These are phyloP conservation scores for Xylaria sp. DNA, from an alignment of 2,329 filamentous ascomycete species.

Conservation along the genomic window DNA sequence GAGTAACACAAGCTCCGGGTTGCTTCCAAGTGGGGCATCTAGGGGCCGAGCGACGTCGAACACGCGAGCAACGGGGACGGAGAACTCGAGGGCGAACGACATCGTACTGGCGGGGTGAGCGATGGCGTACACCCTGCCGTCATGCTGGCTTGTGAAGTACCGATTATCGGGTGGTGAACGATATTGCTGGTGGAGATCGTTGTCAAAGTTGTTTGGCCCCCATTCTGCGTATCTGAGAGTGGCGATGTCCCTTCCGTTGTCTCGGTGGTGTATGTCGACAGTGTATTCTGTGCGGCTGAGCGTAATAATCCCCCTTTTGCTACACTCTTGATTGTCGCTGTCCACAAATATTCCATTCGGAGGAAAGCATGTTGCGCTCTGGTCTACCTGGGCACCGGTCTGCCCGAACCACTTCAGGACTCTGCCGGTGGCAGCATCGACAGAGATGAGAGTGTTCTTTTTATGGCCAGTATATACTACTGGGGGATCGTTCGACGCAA, in stretches of 20 bases:
- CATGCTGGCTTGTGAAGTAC: slow-evolving; percentile 82
- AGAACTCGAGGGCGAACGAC: slow-evolving; percentile 63
- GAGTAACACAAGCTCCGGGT: slow-evolving; percentile 74
- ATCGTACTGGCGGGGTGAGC: slow-evolving; percentile 58
- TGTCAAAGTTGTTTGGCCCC: slow-evolving; percentile 86
- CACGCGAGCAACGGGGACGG: slow-evolving; percentile 75
- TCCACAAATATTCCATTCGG: slow-evolving; percentile 62
- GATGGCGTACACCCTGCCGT: slow-evolving; percentile 78
- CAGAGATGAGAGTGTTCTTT: slow-evolving; percentile 79
- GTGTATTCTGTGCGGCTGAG: slow-evolving; percentile 86
- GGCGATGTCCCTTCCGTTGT: slow-evolving; percentile 70
- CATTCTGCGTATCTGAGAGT: slow-evolving; percentile 92
- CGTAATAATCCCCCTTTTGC: slow-evolving; percentile 71
- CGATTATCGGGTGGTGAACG: slow-evolving; percentile 73
- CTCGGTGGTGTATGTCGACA: slow-evolving; percentile 72
- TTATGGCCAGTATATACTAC: slow-evolving; percentile 90
- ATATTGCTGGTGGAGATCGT: slow-evolving; percentile 81
- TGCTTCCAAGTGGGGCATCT: slow-evolving; percentile 55
- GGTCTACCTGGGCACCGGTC: slow-evolving; percentile 59
- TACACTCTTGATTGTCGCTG: slow-evolving; percentile 65
- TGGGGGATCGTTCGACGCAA: slow-evolving; percentile 66
- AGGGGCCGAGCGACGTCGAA: slow-evolving; percentile 80
- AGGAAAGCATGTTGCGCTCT: slow-evolving; percentile 69
- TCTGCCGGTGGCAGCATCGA: slow-evolving; percentile 79
- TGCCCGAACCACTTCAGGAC: slow-evolving; percentile 82